These are phyloP conservation scores for Toxicodendron radicans DNA, from an alignment of 345 rosid genomes.

Conservation along the genomic window DNA sequence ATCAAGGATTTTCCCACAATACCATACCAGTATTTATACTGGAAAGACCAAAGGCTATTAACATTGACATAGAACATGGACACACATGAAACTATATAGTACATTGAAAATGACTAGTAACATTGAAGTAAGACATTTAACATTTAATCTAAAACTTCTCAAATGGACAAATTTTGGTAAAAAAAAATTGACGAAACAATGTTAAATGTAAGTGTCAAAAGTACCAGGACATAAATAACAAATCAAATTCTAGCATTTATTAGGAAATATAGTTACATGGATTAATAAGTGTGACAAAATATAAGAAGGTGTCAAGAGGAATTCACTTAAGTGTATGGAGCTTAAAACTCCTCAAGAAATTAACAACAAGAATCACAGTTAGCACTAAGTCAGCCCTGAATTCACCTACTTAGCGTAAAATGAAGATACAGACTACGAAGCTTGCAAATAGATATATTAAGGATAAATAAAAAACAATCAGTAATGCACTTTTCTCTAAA, in stretches of 20 bases:
- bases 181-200: too few species aligned
- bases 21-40: too few species aligned
- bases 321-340: slow-evolving; percentile 3
- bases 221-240: too few species aligned
- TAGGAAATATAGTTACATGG: not conserved
- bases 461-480: not conserved
- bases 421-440: not conserved
- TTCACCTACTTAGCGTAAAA: not conserved
- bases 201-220: too few species aligned
- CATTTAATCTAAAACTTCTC: too few species aligned
- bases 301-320: not conserved
- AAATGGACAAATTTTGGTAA: too few species aligned
- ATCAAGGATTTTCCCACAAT: not conserved
- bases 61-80: too few species aligned
- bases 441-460: not conserved
- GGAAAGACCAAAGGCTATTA: too few species aligned
- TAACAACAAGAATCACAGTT: not conserved
- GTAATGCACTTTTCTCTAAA: not conserved
- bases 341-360: not conserved
- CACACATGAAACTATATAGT: too few species aligned
- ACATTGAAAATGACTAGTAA: too few species aligned
- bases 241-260: slow-evolving; percentile 2
- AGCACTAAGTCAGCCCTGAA: not conserved
- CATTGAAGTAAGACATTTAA: too few species aligned
- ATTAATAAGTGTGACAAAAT: not conserved